phyloP scores from a whole-genome alignment of 1,284 basidiomycete species.

The Tremellales sp. region DNA sequence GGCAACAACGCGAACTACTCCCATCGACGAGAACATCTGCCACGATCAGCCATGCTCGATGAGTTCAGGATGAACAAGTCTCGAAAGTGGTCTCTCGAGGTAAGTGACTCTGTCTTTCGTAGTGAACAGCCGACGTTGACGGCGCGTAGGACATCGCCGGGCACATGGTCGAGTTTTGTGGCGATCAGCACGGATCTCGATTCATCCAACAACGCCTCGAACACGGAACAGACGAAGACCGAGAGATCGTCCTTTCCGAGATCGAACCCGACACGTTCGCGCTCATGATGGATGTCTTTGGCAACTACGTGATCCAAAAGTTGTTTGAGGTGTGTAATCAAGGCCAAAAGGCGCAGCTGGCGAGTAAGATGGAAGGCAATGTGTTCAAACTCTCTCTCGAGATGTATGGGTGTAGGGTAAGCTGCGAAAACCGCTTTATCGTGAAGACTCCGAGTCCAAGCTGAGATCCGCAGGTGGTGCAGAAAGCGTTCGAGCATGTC shows the following conservation, averaged over 20 bases:
- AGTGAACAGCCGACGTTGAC: background rate
- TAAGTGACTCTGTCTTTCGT: constrained; percentile 41
- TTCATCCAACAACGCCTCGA: constrained; percentile 85
- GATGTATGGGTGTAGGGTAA: constrained; percentile 80
- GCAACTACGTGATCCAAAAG: constrained; percentile 96
- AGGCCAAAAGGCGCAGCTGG: constrained; percentile 67
- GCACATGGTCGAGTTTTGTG: constrained; percentile 85
- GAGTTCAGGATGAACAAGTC: constrained; percentile 79
- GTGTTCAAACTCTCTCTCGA: constrained; percentile 76
- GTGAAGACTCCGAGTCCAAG: background rate
- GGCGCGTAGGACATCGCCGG: constrained; percentile 65
- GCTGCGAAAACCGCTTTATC: constrained; percentile 6
- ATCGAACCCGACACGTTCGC: constrained; percentile 75
- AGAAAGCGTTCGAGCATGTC: constrained; percentile 78
- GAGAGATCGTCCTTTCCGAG: constrained; percentile 81
- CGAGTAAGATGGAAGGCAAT: constrained; percentile 72
- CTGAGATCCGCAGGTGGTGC: constrained; percentile 33
- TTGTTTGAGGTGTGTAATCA: constrained; percentile 84
- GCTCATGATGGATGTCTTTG: constrained; percentile 91
- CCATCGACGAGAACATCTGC: constrained; percentile 1
- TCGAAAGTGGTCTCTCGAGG: constrained; percentile 71
- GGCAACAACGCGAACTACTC: constrained; percentile 35
- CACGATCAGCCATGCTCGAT: constrained; percentile 53
- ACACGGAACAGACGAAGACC: constrained; percentile 69
- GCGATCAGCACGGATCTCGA: constrained; percentile 89